Evolutionary conservation across 2,329 filamentous ascomycete species (phyloP), one percentile per base, ranked within the genome.

Genomic region (Colletotrichum navitas): DNA sequence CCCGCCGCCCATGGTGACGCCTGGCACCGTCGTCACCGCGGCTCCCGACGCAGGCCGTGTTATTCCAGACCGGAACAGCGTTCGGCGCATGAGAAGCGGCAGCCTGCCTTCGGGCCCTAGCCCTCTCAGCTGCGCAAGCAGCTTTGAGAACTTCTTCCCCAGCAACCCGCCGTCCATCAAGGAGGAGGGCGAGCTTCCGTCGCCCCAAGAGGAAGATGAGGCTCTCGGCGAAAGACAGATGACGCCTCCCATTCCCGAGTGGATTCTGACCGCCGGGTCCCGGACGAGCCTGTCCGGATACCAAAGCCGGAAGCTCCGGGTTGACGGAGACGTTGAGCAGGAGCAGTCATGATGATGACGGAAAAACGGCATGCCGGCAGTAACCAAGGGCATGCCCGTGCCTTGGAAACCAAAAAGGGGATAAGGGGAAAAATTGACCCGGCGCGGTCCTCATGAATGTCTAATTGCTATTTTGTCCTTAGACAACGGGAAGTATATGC

Each of bases 11-110:
- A 81, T 88, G 7, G 86, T 87, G 1, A 92, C 91, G 0, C 90
- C 91, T 0, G 91, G 92, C 0, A 95, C 93, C 0, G 86, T 91
- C 21, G 91, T 95, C 60, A 84, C 90, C 14, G 93, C 92, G 0
- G 90, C 92, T 3, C 92, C 92, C 0, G 87, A 90, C 51, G 90
- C 90, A 3, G 92, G 90, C 5, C 88, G 91, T 74, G 82, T 92
- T 24, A 88, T 94, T 54, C 83, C 85, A 11, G 86, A 89, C 64
- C 84, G 83, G 36, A 78, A 83, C 24, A 88, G 86, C 76, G 82
- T 87, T 58, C 83, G 85, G 56, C 84, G 88, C 47, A 86, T 89
- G 79, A 85, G 88, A 24, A 90, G 88, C 75, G 87, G 85, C 55
- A 90, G 87, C 77, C 76, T 88, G 24, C 84, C 86, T 0, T 80